Conservation (phyloP, 306 rosid genomes). For the Oemleria cerasiformis region DNA sequence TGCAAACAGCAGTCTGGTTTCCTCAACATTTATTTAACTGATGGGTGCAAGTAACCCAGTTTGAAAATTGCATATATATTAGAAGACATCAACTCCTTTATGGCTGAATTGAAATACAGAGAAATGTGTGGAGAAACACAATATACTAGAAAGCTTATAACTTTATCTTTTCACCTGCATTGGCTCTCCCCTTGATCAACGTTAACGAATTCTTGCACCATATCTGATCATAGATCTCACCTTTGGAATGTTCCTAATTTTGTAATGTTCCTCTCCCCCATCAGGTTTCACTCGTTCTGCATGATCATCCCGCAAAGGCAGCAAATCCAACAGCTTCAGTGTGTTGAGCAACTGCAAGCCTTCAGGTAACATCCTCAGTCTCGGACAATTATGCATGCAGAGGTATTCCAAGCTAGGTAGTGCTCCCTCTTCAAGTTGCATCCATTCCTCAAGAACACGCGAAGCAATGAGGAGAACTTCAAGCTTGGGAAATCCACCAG, state of each 20-base stretch:
- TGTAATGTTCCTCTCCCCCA: constrained; percentile 21
- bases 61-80: background rate
- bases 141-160: background rate
- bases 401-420: constrained; percentile 25
- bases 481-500: constrained; percentile 27
- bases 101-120: background rate
- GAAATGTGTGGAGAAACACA: background rate
- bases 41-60: background rate
- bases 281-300: constrained; percentile 28
- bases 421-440: constrained; percentile 27
- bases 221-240: constrained; percentile 3
- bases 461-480: constrained; percentile 28
- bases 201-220: background rate
- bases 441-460: constrained; percentile 27
- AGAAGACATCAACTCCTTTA: background rate
- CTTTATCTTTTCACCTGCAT: background rate
- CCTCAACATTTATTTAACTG: background rate
- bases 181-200: background rate
- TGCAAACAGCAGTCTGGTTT: background rate
- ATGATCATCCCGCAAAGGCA: constrained; percentile 19
- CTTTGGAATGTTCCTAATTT: constrained; percentile 21
- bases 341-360: constrained; percentile 24
- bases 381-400: constrained; percentile 12
- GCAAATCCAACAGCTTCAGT: constrained; percentile 6
- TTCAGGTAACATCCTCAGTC: constrained; percentile 14